Evolutionary conservation across 805 yeast species (phyloP).

Genomic region (Pichia sporocuriosa): DNA sequence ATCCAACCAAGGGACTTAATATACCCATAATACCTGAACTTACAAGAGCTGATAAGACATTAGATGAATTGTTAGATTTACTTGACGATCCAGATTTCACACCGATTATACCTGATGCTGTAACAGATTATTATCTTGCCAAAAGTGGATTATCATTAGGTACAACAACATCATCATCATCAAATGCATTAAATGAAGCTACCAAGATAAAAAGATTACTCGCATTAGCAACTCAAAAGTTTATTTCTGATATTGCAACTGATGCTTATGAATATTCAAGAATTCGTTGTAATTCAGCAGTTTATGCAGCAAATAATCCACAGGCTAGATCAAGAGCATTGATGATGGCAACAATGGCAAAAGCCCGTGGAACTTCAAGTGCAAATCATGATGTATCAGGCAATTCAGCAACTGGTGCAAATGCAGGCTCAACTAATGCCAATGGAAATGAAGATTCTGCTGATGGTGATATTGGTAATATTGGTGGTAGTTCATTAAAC

Average conservation of each 20-base stretch:
- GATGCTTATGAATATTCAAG: constrained; percentile 95
- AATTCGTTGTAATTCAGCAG: constrained; percentile 81
- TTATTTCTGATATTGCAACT: constrained; percentile 87
- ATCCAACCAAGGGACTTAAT: no score
- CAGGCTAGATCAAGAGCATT: constrained; percentile 78
- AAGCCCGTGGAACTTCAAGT: constrained; percentile 18
- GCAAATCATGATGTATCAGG: constrained; percentile 11
- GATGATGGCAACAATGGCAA: constrained; percentile 47
- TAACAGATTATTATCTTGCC: constrained; percentile 83
- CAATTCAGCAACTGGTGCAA: neutral
- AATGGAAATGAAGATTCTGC: neutral
- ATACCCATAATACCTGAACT: constrained; percentile 46
- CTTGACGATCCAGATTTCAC: constrained; percentile 94
- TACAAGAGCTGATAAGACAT: constrained; percentile 70
- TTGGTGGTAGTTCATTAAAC: constrained; percentile 19
- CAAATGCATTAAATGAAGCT: neutral
- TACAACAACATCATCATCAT: no score
- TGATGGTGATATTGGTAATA: constrained; percentile 24
- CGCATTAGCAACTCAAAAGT: constrained; percentile 94
- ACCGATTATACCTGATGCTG: constrained; percentile 95
- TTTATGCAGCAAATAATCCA: constrained; percentile 79
- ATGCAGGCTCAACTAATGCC: neutral
- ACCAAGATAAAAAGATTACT: constrained; percentile 60
- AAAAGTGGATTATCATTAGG: constrained; percentile 49
- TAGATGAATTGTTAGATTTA: constrained; percentile 76